Evolutionary conservation across 2,329 filamentous ascomycete genomes (phyloP).

Genomic region (Botrytis tulipae): DNA sequence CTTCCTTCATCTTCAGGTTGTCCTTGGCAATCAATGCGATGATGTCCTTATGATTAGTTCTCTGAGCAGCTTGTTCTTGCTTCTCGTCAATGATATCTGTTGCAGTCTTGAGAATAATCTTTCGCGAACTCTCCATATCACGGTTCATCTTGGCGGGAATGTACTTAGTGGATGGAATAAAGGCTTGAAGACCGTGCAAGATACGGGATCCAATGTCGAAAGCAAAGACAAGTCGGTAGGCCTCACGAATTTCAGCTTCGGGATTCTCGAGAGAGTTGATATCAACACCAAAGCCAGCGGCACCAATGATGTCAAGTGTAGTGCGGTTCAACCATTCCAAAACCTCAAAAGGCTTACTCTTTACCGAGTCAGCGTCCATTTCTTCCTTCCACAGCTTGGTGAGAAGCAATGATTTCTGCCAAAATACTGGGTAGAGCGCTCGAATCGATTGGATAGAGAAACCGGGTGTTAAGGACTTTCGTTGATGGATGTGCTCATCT

Average conservation of each 20-base stretch:
- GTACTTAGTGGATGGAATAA: conserved; percentile 49
- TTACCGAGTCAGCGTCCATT: conserved; percentile 47
- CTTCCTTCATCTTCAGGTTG: conserved; percentile 53
- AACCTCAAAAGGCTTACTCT: conserved; percentile 35
- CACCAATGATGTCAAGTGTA: conserved; percentile 72
- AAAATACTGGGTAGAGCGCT: conserved; percentile 65
- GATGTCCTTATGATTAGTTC: conserved; percentile 64
- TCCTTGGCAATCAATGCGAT: conserved; percentile 55
- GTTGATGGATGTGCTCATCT: conserved; percentile 47
- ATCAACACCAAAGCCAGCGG: conserved; percentile 67
- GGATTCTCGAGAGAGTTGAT: conserved; percentile 65
- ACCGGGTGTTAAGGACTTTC: conserved; percentile 74
- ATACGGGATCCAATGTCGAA: conserved; percentile 49
- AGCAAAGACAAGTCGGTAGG: conserved; percentile 50
- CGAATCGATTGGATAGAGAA: conserved; percentile 82
- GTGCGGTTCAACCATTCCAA: conserved; percentile 59
- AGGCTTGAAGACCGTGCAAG: conserved; percentile 49
- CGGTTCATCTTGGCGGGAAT: conserved; percentile 59
- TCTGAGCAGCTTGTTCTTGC: conserved; percentile 59
- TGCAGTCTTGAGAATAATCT: conserved; percentile 60
- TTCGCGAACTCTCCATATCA: conserved; percentile 63
- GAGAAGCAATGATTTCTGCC: conserved; percentile 45
- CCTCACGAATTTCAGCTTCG: conserved; percentile 54
- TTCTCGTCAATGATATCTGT: conserved; percentile 58
- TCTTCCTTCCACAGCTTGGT: conserved; percentile 47